Evolutionary conservation across 768 basidiomycete genomes (phyloP), one percentile per base, ranked within the genome.

Genomic region (Termitomyces sp.): DNA sequence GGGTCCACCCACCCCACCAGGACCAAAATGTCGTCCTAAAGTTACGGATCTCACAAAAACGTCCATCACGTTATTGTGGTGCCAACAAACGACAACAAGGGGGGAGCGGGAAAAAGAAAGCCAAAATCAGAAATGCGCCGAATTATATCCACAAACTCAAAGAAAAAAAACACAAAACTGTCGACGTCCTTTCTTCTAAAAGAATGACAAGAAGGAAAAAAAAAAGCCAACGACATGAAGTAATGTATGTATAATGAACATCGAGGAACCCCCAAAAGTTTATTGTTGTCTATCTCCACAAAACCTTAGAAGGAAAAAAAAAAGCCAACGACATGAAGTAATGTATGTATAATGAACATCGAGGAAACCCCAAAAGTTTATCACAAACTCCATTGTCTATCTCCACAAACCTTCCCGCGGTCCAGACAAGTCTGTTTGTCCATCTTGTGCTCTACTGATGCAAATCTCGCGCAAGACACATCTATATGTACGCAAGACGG

Each of bases 141-240:
- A 15, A 39, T 52, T 61, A 57, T 57, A 37, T 61, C 53, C 13
- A 46, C 6, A 12, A n/a, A 47, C 30, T 31, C 5, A 20, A 34
- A 8, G n/a, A n/a, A 22, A 30, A 3, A 18, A 41, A 37, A 18
- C 15, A 30, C n/a, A n/a, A n/a, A 55, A 60, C 18, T 37, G 57
- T n/a, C n/a, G n/a, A n/a, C n/a, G n/a, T 58, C 60, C 56, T 57
- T 58, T 57, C 57, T 27, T 27, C 27, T 27, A 27, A 30, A 57
- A 54, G 55, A 46, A 41, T 52, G 39, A 55, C 20, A 60, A 45
- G 15, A 51, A 50, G 30, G 24, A 41, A 49, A n/a, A 15, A 42
- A 48, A 39, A 34, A 41, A 54, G 45, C 1, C 27, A 22, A 51
- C 7, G 33, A 4, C 16, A 39, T 39, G 11, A 3, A 30, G 7